phyloP scores from a whole-genome alignment of 2,329 filamentous ascomycete genomes.

The Fusarium sp. region DNA sequence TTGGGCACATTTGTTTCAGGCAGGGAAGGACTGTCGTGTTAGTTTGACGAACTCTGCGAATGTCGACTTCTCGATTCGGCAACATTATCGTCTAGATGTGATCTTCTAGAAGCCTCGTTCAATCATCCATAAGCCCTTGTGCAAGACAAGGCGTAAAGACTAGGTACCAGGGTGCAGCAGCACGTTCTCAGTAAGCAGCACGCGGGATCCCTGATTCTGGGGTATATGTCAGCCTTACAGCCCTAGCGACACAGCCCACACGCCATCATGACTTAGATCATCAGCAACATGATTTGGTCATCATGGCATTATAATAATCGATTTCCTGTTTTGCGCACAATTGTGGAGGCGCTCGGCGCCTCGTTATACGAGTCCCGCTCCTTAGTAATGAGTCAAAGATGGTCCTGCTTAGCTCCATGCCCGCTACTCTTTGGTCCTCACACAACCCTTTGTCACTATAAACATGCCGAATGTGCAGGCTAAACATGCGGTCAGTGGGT shows the following conservation, averaged over 20 bases:
- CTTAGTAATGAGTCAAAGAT: slow-evolving; percentile 34
- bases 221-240: slow-evolving; percentile 48
- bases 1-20: background rate
- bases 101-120: slow-evolving; percentile 26
- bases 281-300: slow-evolving; percentile 28
- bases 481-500: slow-evolving; percentile 23
- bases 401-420: slow-evolving; percentile 14
- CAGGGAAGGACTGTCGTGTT: background rate
- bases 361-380: slow-evolving; percentile 24
- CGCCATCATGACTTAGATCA: slow-evolving; percentile 15
- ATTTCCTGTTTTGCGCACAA: slow-evolving; percentile 19
- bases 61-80: background rate
- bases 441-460: slow-evolving; percentile 2
- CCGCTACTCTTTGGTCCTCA: slow-evolving; percentile 29
- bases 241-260: slow-evolving; percentile 40
- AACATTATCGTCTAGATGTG: background rate
- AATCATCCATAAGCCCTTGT: slow-evolving; percentile 10
- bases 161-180: slow-evolving; percentile 15
- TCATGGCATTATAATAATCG: slow-evolving; percentile 9
- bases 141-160: background rate
- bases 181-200: slow-evolving; percentile 34
- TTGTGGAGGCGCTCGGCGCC: slow-evolving; percentile 19
- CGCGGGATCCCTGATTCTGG: slow-evolving; percentile 40
- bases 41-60: background rate
- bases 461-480: slow-evolving; percentile 15